Base-by-base conservation (phyloP, 2,329 filamentous ascomycete species). In the Remersonia thermophila region DNA sequence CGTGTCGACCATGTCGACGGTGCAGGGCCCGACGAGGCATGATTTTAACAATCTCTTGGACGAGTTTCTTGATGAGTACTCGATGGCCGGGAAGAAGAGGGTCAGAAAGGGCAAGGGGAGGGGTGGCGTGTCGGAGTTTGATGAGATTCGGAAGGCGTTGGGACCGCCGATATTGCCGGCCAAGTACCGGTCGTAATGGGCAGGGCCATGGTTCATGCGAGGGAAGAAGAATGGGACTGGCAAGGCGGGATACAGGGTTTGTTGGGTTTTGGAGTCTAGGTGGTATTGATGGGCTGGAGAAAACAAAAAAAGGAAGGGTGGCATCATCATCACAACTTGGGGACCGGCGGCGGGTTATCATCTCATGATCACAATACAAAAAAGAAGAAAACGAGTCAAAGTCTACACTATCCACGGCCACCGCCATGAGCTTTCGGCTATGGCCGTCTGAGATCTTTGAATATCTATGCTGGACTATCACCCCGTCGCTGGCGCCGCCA, bases 11-110 rank as follows among this genome's bases (percentile, higher is more conserved):
- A 77, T 83, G 39, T 83, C 80, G 1, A 80, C 73, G 43, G 77
- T 83, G 1, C 71, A 61, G 54, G 80, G 79, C 0, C 71, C 79
- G 8, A 63, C 84, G 27, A 68, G 85, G 31, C 65, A 69, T 27
- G 87, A 95, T 55, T 94, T 98, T 58, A 80, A 94, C 54, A 73
- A 67, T 42, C 85, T 96, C 54, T 77, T 98, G 67, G 89, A 96
- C 54, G 87, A 94, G 38, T 98, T 98, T 60, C 61, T 96, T 17
- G 82, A 77, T 7, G 77, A 67, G 25, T 80, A 83, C 53, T 73
- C 73, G 8, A 79, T 76, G 59, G 70, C 70, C 16, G 80, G 80
- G 2, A 86, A 85, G 62, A 79, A 77, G 55, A 65, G 69, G 9
- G 72, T 85, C 14, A 89, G 87, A 63, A 85, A 87, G 60, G 80